Evolutionary conservation across 2,329 filamentous ascomycete species (phyloP), one percentile per base, ranked within the genome.

Genomic region (Dothistroma septosporum): DNA sequence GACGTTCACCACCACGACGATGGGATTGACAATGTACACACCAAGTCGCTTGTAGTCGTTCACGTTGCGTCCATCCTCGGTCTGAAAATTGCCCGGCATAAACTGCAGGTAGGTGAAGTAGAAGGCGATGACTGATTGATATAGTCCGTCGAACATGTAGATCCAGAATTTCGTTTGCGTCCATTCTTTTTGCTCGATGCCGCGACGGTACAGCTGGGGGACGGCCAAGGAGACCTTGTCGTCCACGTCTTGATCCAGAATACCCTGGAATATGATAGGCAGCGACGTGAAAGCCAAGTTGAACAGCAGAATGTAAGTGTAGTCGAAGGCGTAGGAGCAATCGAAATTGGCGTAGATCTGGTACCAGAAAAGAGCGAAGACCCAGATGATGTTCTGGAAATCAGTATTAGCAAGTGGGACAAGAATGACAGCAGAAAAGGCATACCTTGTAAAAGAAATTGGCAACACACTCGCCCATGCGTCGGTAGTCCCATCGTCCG

Each of bases 391-490:
- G 80, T 97, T 99, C 88, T 87, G 67, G 21, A 60, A 52, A 21
- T 3, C 63, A 76, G 61, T 77, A 73, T 66, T 14, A 21, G 41
- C 11, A 46, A 19, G 57, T 10, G 58, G 49, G 4, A 46, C 41
- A 41, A 9, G 16, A 49, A 14, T 14, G n/a, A 24, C 22, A 41
- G 28, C 21, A 6, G 12, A 11, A 8, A 21, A 8, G 21, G 35
- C 48, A 19, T 74, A 86, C 85, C 80, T 99, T 99, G 85, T 97
- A 99, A 82, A 99, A 99, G 83, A 99, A 99, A 76, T 99, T 99
- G 75, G 92, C 91, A 71, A 95, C 97, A 52, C 88, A 90, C 79
- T 99, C 94, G 32, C 89, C 91, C 74, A 99, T 80, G 69, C 94
- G 87, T 57, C 93, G 86, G 78, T 99, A 99, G n/a, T 92, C 96